Evolutionary conservation across 257 asterid genomes (phyloP).

Genomic region (Paraleonurus japonicus): DNA sequence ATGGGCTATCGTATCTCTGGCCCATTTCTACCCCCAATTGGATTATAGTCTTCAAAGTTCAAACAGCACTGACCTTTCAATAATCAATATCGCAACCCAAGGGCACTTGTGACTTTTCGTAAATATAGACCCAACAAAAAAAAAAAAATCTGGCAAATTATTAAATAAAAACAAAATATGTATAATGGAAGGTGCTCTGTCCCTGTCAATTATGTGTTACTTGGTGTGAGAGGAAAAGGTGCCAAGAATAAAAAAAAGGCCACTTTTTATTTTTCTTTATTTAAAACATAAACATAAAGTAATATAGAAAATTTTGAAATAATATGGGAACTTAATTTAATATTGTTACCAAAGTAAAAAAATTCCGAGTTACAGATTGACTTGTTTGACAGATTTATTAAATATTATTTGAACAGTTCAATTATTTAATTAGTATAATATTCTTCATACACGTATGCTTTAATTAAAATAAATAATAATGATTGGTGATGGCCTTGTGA

Average conservation of each 20-base stretch:
- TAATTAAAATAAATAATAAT: slow-evolving; percentile 8
- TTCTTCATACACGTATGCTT: background rate
- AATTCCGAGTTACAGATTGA: background rate
- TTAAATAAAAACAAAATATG: slow-evolving; percentile 12
- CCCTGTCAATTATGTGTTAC: slow-evolving; percentile 39
- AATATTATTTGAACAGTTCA: background rate
- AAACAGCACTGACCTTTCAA: background rate
- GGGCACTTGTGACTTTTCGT: slow-evolving; percentile 3
- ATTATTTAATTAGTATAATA: background rate
- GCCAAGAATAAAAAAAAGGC: slow-evolving; percentile 15
- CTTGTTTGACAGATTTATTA: background rate
- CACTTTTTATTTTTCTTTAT: background rate
- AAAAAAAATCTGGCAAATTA: background rate
- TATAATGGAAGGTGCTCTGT: slow-evolving; percentile 28
- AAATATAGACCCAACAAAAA: background rate
- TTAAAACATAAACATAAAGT: background rate
- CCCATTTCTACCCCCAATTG: background rate
- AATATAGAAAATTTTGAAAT: background rate
- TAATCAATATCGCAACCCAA: no score
- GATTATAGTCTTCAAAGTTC: background rate
- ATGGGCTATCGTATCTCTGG: background rate
- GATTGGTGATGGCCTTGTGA: slow-evolving; percentile 26
- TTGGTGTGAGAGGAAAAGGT: slow-evolving; percentile 42
- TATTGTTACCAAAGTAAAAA: background rate
- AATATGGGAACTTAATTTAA: background rate